phyloP scores from a whole-genome alignment of 768 basidiomycete species.

The Tubosaeta sp. region DNA sequence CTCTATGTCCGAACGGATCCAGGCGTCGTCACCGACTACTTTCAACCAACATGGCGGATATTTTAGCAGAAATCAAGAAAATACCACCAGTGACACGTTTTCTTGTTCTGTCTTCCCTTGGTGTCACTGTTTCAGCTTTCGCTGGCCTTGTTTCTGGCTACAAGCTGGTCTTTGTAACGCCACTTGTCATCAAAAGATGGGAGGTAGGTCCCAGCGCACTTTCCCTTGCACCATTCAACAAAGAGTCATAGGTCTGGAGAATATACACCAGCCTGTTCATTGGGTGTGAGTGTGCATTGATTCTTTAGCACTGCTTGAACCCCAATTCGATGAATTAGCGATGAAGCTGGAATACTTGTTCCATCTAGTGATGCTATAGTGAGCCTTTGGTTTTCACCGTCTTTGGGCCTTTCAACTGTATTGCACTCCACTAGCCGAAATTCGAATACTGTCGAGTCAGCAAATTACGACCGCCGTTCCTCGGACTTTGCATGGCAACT shows the following conservation, averaged over 20 bases:
- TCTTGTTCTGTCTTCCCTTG: conserved; percentile 56
- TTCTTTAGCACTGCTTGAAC: not conserved
- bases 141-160: conserved; percentile 51
- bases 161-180: conserved; percentile 49
- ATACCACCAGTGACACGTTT: conserved; percentile 83
- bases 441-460: conserved; percentile 58
- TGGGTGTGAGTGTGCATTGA: conserved; percentile 42
- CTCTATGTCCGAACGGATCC: not conserved
- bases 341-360: conserved; percentile 35
- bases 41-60: conserved; percentile 38
- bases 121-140: conserved; percentile 54
- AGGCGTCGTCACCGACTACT: too few relatives aligned
- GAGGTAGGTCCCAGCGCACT: conserved; percentile 42
- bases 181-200: conserved; percentile 41
- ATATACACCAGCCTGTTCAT: conserved; percentile 70
- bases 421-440: conserved; percentile 49
- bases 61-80: conserved; percentile 64
- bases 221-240: not conserved
- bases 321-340: conserved; percentile 17
- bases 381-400: conserved; percentile 7
- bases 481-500: conserved; percentile 79
- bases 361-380: conserved; percentile 43
- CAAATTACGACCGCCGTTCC: conserved; percentile 53
- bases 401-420: not conserved
- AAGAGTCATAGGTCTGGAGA: conserved; percentile 60